Conservation (phyloP, 2,329 filamentous ascomycete genomes). For the Talaromyces verruculosus region DNA sequence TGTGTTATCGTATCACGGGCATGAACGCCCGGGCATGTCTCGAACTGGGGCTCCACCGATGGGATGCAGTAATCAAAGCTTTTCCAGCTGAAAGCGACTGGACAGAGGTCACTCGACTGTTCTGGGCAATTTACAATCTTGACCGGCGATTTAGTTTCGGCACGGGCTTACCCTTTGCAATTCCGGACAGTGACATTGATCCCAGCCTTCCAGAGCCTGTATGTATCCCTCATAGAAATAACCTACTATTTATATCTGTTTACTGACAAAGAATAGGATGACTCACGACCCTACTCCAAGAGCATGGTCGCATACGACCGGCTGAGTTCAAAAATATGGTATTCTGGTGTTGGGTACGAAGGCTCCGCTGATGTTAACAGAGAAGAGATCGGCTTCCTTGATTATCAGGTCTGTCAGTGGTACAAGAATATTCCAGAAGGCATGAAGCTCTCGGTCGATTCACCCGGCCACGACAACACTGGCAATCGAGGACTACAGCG, state of each 20-base stretch:
- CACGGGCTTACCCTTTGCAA: conserved; percentile 81
- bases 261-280: conserved; percentile 34
- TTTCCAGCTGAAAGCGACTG: conserved; percentile 70
- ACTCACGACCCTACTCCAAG: conserved; percentile 66
- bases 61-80: conserved; percentile 66
- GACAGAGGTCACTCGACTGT: conserved; percentile 66
- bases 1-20: conserved; percentile 85
- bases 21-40: conserved; percentile 76
- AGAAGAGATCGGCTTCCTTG: conserved; percentile 75
- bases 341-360: conserved; percentile 69
- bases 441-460: conserved; percentile 60
- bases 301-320: conserved; percentile 83
- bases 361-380: conserved; percentile 65
- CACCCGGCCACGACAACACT: conserved; percentile 48
- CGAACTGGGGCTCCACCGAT: conserved; percentile 79
- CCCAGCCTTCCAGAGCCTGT: conserved; percentile 76
- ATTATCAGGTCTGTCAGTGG: conserved; percentile 84
- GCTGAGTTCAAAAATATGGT: conserved; percentile 84
- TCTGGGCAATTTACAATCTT: conserved; percentile 84
- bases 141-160: conserved; percentile 87
- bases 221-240: conserved; percentile 27
- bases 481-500: conserved; percentile 68
- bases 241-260: neutral
- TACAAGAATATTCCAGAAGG: conserved; percentile 69
- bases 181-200: conserved; percentile 85